Percentiles rank a stretch among this genome's conserved stretches.
phyloP scores from a whole-genome alignment of 768 basidiomycete species.

The Boletellus sp. region DNA sequence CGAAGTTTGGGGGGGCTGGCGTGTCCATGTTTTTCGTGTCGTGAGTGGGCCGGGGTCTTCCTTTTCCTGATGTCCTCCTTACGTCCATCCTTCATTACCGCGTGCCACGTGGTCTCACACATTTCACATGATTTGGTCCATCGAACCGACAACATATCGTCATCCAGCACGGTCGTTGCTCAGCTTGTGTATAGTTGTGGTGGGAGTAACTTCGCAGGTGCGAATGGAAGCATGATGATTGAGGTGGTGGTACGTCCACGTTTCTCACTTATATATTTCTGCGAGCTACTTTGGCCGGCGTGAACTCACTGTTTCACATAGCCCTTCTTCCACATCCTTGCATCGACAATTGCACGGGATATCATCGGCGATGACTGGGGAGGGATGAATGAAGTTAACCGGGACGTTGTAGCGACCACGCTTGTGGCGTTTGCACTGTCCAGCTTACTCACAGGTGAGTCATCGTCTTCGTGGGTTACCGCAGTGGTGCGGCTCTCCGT shows the following conservation, averaged over 20 bases:
- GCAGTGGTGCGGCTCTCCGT: not conserved
- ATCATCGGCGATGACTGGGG: conserved; percentile 37
- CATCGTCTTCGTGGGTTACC: not conserved
- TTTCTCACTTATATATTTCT: not conserved
- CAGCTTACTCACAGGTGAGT: conserved; percentile 77
- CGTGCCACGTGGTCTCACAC: not conserved
- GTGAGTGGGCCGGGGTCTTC: conserved; percentile 40
- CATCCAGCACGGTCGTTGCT: conserved; percentile 60
- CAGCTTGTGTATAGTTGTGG: conserved; percentile 85
- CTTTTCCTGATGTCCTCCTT: not conserved
- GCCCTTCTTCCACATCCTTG: conserved; percentile 96
- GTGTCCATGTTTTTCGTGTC: conserved; percentile 95
- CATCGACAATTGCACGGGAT: conserved; percentile 64
- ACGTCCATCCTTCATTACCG: conserved; percentile 5
- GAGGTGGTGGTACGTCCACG: conserved; percentile 78
- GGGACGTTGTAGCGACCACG: conserved; percentile 85
- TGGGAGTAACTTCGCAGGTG: conserved; percentile 85
- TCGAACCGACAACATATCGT: not conserved
- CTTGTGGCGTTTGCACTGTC: conserved; percentile 85
- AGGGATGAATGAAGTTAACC: conserved; percentile 52
- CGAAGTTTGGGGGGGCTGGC: conserved; percentile 78
- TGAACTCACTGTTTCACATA: conserved; percentile 25
- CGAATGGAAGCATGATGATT: conserved; percentile 97
- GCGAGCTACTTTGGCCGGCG: not conserved
- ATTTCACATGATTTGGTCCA: not conserved